Evolutionary conservation across 78 protist genomes (phyloP).

Genomic region (Dictyostelium brefeldianum): DNA sequence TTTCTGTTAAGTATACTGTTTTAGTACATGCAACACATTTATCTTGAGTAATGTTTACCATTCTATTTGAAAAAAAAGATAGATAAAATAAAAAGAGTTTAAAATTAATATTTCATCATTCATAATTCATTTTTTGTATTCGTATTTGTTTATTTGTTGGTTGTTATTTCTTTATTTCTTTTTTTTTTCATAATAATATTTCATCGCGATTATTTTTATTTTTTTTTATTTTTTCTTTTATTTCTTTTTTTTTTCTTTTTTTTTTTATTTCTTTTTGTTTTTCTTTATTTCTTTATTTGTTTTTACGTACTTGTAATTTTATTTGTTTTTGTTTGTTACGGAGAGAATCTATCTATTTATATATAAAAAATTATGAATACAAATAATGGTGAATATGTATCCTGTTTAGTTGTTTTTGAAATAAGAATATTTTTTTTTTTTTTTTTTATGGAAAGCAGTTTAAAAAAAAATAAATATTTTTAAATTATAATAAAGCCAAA

Average conservation of each 20-base stretch:
- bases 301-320: not conserved
- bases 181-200: not conserved
- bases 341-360: no score
- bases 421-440: no score
- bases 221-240: not conserved
- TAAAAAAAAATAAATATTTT: no score
- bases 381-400: no score
- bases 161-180: not conserved
- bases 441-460: no score
- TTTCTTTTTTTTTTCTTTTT: not conserved
- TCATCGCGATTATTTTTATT: not conserved
- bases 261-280: not conserved
- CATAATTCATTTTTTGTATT: no score
- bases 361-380: no score
- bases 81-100: not conserved
- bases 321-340: not conserved
- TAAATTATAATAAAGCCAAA: no score
- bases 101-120: no score
- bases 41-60: slow-evolving; percentile 55
- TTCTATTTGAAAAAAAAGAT: slow-evolving; percentile 1
- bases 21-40: slow-evolving; percentile 81
- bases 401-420: no score
- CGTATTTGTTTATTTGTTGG: no score
- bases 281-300: not conserved
- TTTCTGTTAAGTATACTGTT: slow-evolving; percentile 81